These are phyloP conservation scores for Calocybe cyanea DNA, from an alignment of 768 basidiomycete genomes.

Conservation along the genomic window DNA sequence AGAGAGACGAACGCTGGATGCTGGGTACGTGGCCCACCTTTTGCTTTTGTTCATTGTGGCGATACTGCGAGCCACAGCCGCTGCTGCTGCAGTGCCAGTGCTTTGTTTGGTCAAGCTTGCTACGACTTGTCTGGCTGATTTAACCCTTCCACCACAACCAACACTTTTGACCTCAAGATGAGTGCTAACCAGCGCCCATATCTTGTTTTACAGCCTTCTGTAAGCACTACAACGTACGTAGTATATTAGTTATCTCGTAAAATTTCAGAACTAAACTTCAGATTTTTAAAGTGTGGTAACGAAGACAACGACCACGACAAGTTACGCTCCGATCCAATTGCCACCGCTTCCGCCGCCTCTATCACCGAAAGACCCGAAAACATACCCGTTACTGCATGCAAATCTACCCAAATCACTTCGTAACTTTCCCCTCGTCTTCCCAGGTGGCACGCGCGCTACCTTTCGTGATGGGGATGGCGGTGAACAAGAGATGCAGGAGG, in stretches of 20 bases:
- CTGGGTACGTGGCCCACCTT: not conserved
- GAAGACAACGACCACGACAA: slow-evolving; percentile 88
- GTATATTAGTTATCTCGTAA: not conserved
- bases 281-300: slow-evolving; percentile 66
- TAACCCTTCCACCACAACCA: slow-evolving; percentile 12
- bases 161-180: slow-evolving; percentile 42
- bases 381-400: slow-evolving; percentile 74
- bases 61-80: not conserved
- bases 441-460: slow-evolving; percentile 75
- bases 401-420: slow-evolving; percentile 70
- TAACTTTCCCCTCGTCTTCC: slow-evolving; percentile 75
- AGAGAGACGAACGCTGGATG: not conserved
- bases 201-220: slow-evolving; percentile 73
- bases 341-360: slow-evolving; percentile 69
- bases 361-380: slow-evolving; percentile 73
- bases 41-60: not conserved
- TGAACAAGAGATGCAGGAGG: slow-evolving; percentile 66
- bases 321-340: slow-evolving; percentile 83
- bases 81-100: not conserved
- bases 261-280: slow-evolving; percentile 19
- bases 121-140: not conserved
- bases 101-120: slow-evolving; percentile 15
- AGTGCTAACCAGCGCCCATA: slow-evolving; percentile 60
- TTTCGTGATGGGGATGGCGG: slow-evolving; percentile 69
- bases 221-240: slow-evolving; percentile 80